Evolutionary conservation across 768 basidiomycete species (phyloP).

Genomic region (Hortiboletus flavorubellus): DNA sequence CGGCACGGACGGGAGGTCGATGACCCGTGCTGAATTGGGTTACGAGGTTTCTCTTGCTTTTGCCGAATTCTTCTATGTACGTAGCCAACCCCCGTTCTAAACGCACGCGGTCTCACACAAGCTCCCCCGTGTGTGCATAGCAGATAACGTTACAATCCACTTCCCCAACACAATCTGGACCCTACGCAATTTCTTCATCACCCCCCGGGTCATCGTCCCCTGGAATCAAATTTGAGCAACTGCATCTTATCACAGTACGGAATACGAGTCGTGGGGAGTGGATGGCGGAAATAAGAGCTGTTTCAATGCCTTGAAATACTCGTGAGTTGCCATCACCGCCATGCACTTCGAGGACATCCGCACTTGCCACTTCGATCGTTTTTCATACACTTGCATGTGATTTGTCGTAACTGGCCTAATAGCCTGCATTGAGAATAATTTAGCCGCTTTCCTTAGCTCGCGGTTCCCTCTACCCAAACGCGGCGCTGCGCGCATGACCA

Average conservation of each 20-base stretch:
- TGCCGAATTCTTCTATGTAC: conserved; percentile 29
- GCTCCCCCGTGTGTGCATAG: conserved; percentile 4
- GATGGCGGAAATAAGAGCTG: conserved; percentile 25
- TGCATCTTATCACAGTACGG: conserved; percentile 25
- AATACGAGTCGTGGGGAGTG: conserved; percentile 28
- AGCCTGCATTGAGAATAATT: background rate
- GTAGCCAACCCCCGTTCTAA: conserved; percentile 2
- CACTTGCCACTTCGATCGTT: conserved; percentile 1
- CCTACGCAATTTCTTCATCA: conserved; percentile 17
- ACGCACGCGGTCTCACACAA: conserved; percentile 2
- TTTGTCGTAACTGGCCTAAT: conserved; percentile 2
- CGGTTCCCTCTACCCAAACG: background rate
- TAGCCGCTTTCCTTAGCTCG: background rate
- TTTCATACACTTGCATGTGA: background rate
- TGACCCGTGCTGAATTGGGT: conserved; percentile 25
- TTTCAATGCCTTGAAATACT: conserved; percentile 11
- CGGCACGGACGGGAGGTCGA: conserved; percentile 12
- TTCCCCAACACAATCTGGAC: conserved; percentile 13
- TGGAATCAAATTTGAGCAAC: conserved; percentile 23
- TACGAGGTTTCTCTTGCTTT: conserved; percentile 29
- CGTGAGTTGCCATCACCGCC: conserved; percentile 5
- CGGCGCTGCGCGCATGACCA: background rate
- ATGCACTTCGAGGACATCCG: background rate
- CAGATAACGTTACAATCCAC: conserved; percentile 16
- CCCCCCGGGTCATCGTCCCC: conserved; percentile 5